phyloP scores from a whole-genome alignment of 345 rosid species.

The Raphanus raphanistrum region DNA sequence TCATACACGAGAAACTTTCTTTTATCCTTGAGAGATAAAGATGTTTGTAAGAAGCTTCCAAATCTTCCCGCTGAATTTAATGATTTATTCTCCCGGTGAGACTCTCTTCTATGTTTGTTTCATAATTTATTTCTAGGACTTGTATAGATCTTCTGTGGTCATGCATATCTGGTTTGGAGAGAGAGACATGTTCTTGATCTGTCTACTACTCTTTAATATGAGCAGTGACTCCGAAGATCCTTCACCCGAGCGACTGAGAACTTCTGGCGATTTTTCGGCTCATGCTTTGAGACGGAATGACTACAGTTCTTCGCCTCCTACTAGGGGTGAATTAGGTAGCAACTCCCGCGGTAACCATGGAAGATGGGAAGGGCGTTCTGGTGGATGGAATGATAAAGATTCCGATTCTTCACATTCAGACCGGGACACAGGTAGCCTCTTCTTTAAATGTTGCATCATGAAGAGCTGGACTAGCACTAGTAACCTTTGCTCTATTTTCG shows the following conservation, averaged over 20 bases:
- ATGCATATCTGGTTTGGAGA: no score
- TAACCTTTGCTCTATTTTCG: constrained; percentile 6
- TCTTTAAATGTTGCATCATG: constrained; percentile 29
- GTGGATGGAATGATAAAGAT: constrained; percentile 76
- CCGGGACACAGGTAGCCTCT: constrained; percentile 63
- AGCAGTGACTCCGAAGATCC: constrained; percentile 69
- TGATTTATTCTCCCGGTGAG: constrained; percentile 61
- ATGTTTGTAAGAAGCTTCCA: constrained; percentile 74
- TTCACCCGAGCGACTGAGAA: constrained; percentile 58
- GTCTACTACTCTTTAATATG: not conserved
- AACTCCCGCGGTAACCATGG: constrained; percentile 62
- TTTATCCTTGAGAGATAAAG: constrained; percentile 66
- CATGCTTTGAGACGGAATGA: constrained; percentile 53
- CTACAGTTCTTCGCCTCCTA: constrained; percentile 88
- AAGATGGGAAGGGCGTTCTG: constrained; percentile 85
- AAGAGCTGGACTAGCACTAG: constrained; percentile 23
- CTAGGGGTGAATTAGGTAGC: constrained; percentile 64
- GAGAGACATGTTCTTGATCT: no score
- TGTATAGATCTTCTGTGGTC: not conserved
- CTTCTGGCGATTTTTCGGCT: constrained; percentile 42
- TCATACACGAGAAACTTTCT: constrained; percentile 70
- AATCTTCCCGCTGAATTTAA: constrained; percentile 63
- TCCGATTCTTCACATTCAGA: constrained; percentile 74
- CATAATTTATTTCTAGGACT: not conserved
- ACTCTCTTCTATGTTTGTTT: not conserved